phyloP scores from a whole-genome alignment of 75 land plant species.

The Cupressus sempervirens region DNA sequence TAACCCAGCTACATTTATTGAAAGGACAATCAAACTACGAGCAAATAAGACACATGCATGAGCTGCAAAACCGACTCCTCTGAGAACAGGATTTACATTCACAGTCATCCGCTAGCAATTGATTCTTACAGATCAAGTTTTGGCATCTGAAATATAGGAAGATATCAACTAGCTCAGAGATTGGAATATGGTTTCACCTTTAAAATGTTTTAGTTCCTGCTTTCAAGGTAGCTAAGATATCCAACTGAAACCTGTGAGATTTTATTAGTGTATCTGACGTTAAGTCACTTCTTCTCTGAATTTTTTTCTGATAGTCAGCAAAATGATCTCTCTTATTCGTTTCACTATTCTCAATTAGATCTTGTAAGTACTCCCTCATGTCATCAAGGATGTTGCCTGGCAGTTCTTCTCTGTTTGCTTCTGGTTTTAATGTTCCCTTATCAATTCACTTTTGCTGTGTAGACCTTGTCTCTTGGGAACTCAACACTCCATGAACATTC shows the following conservation, averaged over 20 bases:
- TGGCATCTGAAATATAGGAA: constrained; percentile 61
- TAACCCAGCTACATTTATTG: constrained; percentile 97
- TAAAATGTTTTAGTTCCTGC: constrained; percentile 66
- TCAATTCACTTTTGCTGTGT: constrained; percentile 22
- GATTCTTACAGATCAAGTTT: constrained; percentile 65
- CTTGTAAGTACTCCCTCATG: constrained; percentile 49
- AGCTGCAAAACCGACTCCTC: constrained; percentile 84
- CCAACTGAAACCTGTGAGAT: constrained; percentile 62
- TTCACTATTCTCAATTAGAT: constrained; percentile 44
- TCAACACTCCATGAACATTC: constrained; percentile 42
- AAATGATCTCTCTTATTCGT: constrained; percentile 58
- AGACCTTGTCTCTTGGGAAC: constrained; percentile 29
- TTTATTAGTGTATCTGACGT: constrained; percentile 56
- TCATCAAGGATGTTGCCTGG: constrained; percentile 57
- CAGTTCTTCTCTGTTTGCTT: constrained; percentile 32
- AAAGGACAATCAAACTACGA: constrained; percentile 81
- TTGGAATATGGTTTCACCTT: constrained; percentile 33
- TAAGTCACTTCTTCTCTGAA: constrained; percentile 72
- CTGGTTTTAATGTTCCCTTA: constrained; percentile 15
- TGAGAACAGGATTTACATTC: constrained; percentile 80
- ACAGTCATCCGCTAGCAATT: constrained; percentile 85
- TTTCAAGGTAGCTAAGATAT: constrained; percentile 76
- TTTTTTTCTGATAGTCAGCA: constrained; percentile 43
- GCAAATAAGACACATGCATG: constrained; percentile 95
- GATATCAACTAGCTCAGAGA: constrained; percentile 63